Evolutionary conservation across 2,329 filamentous ascomycete genomes (phyloP), one percentile per base, ranked within the genome.

Genomic region (Purpureocillium lavendulum): DNA sequence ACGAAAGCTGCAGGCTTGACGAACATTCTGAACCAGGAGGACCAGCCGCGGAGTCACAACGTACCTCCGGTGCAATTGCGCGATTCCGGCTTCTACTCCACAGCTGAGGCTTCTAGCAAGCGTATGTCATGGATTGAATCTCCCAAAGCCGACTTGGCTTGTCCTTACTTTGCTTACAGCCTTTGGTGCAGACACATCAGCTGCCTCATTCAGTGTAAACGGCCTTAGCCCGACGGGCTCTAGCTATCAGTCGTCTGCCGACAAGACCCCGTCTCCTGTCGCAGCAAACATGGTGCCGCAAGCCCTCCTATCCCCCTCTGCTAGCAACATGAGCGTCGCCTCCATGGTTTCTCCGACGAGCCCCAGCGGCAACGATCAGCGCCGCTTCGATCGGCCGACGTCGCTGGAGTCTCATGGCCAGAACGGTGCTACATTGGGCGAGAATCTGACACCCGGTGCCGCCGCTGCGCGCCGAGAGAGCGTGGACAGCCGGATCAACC

Each of bases 401-500:
- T 62, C 55, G 30, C 57, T 60, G 42, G 60, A 66, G 34, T 56
- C 55, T 10, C 51, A 51, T 15, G 45, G 47, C 36, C 47, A 51
- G 4, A 55, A 47, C 17, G 53, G 55, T 17, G 50, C 57, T 32
- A 54, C 55, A 4, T 43, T 60, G 42, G 60, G 54, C 18, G 54
- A 64, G 21, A 57, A 60, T 24, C 58, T 61, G 35, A 58, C 64
- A 18, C 54, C 63, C 2, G 71, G 80, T 16, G 42, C 48, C 13
- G 45, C 40, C 41, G 36, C 78, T 80, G 35, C 74, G 83, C 42
- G 47, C 34, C 76, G 85, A 38, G 85, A 87, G 61, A 89, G 84
- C 51, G 82, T 89, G 4, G 84, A 89, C 59, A 87, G 84, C 59
- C 75, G 84, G 45, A 81, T 89, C 57, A 85, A 86, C 52, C 77